Evolutionary conservation across 495 filamentous ascomycete species (phyloP).

Genomic region (Aspergillus panamensis): DNA sequence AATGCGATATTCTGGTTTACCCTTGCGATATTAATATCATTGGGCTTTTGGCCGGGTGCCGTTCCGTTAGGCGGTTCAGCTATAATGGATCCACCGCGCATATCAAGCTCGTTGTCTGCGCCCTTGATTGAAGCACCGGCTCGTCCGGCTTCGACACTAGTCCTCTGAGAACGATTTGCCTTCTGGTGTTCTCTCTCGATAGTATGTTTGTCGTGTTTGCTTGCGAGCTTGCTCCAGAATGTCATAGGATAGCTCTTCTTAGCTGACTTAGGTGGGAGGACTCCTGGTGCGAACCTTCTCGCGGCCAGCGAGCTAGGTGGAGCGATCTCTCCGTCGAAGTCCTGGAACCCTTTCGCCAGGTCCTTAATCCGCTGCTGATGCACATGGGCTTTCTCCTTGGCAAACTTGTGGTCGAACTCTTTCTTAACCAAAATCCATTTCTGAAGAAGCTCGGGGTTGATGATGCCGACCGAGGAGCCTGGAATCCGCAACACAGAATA

Average conservation of each 20-base stretch:
- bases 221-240: slow-evolving; percentile 81
- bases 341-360: slow-evolving; percentile 62
- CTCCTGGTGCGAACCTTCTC: slow-evolving; percentile 51
- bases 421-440: slow-evolving; percentile 76
- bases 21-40: not conserved
- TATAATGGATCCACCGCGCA: not conserved
- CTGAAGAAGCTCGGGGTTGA: slow-evolving; percentile 73
- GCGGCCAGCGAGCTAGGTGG: slow-evolving; percentile 81
- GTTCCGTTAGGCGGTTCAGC: slow-evolving; percentile 2
- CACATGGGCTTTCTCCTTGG: slow-evolving; percentile 60
- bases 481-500: slow-evolving; percentile 61
- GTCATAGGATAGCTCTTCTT: slow-evolving; percentile 69
- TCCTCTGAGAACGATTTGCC: slow-evolving; percentile 26
- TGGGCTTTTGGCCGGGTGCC: not conserved
- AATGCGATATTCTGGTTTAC: not conserved
- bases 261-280: slow-evolving; percentile 47
- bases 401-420: slow-evolving; percentile 68
- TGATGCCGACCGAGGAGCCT: slow-evolving; percentile 63
- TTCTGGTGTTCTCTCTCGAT: slow-evolving; percentile 49
- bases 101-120: slow-evolving; percentile 2
- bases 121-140: slow-evolving; percentile 33
- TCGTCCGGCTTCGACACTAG: slow-evolving; percentile 35
- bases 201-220: slow-evolving; percentile 77
- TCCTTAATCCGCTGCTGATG: slow-evolving; percentile 69
- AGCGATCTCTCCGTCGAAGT: slow-evolving; percentile 69